Conservation (phyloP, 345 rosid species). For the Gossypium australe region DNA sequence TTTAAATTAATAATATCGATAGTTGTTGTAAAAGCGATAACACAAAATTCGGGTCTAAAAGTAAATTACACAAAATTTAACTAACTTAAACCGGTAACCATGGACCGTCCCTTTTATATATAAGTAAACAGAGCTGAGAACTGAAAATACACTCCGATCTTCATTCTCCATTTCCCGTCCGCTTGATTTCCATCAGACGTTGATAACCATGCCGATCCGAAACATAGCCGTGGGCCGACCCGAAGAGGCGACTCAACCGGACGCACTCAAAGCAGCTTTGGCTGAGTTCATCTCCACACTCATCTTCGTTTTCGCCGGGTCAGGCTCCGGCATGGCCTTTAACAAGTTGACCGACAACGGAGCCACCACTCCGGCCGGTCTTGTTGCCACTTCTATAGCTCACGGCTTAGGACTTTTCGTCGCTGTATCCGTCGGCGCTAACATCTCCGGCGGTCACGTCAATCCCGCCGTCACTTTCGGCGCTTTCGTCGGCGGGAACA, state of each 20-base stretch:
- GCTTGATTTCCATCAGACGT: constrained; percentile 16
- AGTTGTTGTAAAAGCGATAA: too few species aligned
- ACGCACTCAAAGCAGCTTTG: constrained; percentile 65
- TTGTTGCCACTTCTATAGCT: constrained; percentile 67
- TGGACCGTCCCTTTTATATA: constrained; percentile 13
- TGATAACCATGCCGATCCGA: constrained; percentile 63
- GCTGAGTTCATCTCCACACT: constrained; percentile 85
- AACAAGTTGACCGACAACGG: constrained; percentile 68
- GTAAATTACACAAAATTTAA: too few species aligned
- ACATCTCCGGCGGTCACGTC: constrained; percentile 93
- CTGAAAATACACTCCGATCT: constrained; percentile 12
- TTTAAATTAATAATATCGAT: too few species aligned
- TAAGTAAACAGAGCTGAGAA: constrained; percentile 18
- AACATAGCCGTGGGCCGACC: constrained; percentile 79
- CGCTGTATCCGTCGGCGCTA: constrained; percentile 70
- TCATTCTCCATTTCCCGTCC: background rate
- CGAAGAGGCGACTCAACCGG: constrained; percentile 56
- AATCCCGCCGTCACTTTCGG: constrained; percentile 94
- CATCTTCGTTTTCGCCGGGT: constrained; percentile 84
- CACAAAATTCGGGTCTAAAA: too few species aligned
- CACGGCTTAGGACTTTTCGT: constrained; percentile 81
- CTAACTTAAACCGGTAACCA: background rate
- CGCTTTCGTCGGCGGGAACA: constrained; percentile 79
- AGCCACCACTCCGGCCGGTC: constrained; percentile 68
- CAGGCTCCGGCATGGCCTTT: constrained; percentile 92